These are phyloP conservation scores for Lactarius akahatsu DNA, from an alignment of 768 basidiomycete genomes.

Conservation along the genomic window DNA sequence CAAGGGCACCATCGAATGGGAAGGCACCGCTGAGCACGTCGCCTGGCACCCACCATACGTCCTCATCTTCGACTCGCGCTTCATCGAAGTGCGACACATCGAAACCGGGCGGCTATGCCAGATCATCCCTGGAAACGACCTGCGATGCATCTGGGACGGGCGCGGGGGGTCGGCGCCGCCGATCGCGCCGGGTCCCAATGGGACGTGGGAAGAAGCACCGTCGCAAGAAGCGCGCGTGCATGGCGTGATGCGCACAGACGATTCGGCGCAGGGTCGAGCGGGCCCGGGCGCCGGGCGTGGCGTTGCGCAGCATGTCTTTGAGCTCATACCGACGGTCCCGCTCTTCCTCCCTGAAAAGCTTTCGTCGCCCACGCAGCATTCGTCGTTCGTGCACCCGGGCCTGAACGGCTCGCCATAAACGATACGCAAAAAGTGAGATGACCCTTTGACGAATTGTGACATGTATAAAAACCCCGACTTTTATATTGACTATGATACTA, in stretches of 20 bases:
- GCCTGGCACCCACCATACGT: conserved; percentile 89
- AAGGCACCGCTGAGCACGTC: conserved; percentile 84
- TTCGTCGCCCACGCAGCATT: conserved; percentile 39
- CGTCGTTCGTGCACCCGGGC: conserved; percentile 36
- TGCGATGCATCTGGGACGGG: conserved; percentile 90
- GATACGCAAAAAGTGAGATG: background rate
- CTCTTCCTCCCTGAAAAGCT: conserved; percentile 57
- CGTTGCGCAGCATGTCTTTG: conserved; percentile 71
- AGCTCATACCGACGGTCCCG: conserved; percentile 74
- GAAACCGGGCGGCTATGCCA: conserved; percentile 77
- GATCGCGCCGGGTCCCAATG: conserved; percentile 45
- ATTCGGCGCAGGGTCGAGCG: conserved; percentile 35
- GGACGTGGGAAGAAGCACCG: conserved; percentile 49
- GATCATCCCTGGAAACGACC: conserved; percentile 77
- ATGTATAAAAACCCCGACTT: background rate
- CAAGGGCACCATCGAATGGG: conserved; percentile 85
- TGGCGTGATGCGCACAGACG: conserved; percentile 72
- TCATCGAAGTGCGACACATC: conserved; percentile 88
- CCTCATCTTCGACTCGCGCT: conserved; percentile 82
- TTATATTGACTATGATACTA: background rate
- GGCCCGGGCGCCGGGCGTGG: conserved; percentile 40
- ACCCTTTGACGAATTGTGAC: background rate
- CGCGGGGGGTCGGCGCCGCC: conserved; percentile 43
- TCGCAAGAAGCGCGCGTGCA: conserved; percentile 82
- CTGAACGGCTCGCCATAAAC: conserved; percentile 37